phyloP scores from a whole-genome alignment of 495 filamentous ascomycete genomes.

The Aspergillus sclerotiicarbonarius region DNA sequence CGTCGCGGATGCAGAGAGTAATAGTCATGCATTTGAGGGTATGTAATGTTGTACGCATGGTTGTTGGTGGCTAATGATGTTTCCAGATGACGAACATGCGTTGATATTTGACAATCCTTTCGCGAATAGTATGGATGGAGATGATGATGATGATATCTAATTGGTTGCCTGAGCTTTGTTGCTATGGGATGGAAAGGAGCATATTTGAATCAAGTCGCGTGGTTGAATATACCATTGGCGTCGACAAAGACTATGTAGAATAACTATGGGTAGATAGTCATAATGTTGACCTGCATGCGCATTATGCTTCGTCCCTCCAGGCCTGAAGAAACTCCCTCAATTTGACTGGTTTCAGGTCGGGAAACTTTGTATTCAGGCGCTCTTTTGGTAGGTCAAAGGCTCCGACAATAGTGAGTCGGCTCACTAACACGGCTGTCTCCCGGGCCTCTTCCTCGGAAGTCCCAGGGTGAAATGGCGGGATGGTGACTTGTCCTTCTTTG shows the following conservation, averaged over 20 bases:
- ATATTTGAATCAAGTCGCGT: too few relatives aligned
- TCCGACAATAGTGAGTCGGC: conserved; percentile 30
- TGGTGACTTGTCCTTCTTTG: conserved; percentile 42
- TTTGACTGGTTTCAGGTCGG: conserved; percentile 26
- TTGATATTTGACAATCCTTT: not conserved
- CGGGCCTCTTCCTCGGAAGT: conserved; percentile 28
- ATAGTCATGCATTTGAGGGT: not conserved
- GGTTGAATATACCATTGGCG: too few relatives aligned
- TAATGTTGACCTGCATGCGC: not conserved
- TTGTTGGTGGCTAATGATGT: not conserved
- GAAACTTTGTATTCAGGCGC: conserved; percentile 28
- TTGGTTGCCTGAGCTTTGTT: not conserved
- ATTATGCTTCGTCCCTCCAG: conserved; percentile 19
- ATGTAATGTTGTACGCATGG: not conserved
- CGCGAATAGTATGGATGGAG: not conserved
- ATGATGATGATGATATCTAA: not conserved
- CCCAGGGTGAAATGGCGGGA: conserved; percentile 36
- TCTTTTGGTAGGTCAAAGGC: conserved; percentile 33
- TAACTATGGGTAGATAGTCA: not conserved
- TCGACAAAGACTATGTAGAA: not conserved
- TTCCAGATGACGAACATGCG: not conserved
- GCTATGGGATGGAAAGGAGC: too few relatives aligned
- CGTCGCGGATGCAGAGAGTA: not conserved
- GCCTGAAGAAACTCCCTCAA: conserved; percentile 28
- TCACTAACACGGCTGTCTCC: conserved; percentile 32